Evolutionary conservation across 2,329 filamentous ascomycete genomes (phyloP).

Genomic region (Alternaria hordeiaustralica): DNA sequence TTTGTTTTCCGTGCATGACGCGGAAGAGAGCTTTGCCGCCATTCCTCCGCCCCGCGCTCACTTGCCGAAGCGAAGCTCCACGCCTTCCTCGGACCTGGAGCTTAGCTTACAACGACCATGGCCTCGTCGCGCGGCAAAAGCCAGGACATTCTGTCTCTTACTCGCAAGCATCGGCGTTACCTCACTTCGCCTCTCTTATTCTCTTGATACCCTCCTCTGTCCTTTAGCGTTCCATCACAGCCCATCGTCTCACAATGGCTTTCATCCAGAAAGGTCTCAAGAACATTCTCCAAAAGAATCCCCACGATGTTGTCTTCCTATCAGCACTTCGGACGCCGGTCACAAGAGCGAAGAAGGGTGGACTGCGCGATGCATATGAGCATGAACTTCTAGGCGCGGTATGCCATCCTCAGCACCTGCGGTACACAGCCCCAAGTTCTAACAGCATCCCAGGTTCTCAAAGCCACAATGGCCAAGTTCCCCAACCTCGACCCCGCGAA

Average conservation of each 20-base stretch:
- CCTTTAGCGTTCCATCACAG: constrained; percentile 21
- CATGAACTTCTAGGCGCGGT: constrained; percentile 81
- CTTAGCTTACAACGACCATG: constrained; percentile 35
- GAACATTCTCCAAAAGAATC: constrained; percentile 77
- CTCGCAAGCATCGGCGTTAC: not conserved
- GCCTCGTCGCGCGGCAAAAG: constrained; percentile 18
- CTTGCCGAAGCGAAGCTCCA: constrained; percentile 44
- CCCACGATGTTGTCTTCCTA: constrained; percentile 85
- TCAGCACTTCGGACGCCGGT: constrained; percentile 90
- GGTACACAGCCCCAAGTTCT: constrained; percentile 43
- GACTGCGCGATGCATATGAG: constrained; percentile 85
- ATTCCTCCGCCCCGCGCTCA: constrained; percentile 35
- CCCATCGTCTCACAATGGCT: constrained; percentile 45
- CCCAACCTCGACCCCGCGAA: constrained; percentile 72
- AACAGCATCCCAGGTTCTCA: constrained; percentile 54
- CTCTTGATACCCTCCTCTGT: constrained; percentile 8
- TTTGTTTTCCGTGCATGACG: constrained; percentile 22
- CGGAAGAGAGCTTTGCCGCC: constrained; percentile 37
- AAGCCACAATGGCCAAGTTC: constrained; percentile 73
- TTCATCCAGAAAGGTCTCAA: constrained; percentile 68
- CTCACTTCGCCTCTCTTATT: not conserved
- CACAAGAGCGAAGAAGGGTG: constrained; percentile 81
- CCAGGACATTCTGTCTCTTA: constrained; percentile 6
- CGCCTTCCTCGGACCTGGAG: constrained; percentile 27
- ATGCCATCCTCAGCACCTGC: constrained; percentile 34